Evolutionary conservation across 148 eudicot genomes (phyloP), one percentile per base, ranked within the genome.

Genomic region (Diospyros lotus): DNA sequence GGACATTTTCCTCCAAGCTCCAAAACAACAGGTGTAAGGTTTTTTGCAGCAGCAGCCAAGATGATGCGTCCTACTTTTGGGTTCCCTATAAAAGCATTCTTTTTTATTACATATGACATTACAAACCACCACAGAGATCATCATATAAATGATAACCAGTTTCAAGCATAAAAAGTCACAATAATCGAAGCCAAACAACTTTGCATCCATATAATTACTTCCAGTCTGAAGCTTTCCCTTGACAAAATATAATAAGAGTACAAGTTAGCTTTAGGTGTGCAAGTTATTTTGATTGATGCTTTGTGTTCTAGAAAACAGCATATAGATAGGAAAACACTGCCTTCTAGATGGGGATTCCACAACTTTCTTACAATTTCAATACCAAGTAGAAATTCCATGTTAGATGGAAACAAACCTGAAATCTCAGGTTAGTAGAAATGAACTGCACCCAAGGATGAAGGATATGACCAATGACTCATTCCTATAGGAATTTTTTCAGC

Each of bases 1-100:
- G 91, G 94, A 73, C 80, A 90, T 82, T 90, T 90, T 73, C 94
- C 94, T 61, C 94, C 94, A 50, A 90, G 91, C 84, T 88, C 94
- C 83, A 90, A 86, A 41, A 77, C 66, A 48, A 86, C 91, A 66
- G 94, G 94, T 11, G 94, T 90, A 63, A 87, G 88, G 82, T 88
- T 86, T 82, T 84, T 88, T 61, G 86, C 90, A 51, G 91, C 94
- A 55, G 91, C 94, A 67, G 94, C 80, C 82, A 80, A 52, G 46
- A 90, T 80, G 71, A 90, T 80, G 42, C 90, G 79, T 54, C 88
- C 94, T 56, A 90, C 89, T 73, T 77, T 86, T 69, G 82, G 80
- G 61, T 86, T 89, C 40, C 94, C 94, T 89, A 55, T 48, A 71
- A 65, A 66, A 43, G 42, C 5, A 51, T 38, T 66, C 12, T 28